Base-by-base conservation (phyloP, 768 basidiomycete genomes). In the Pisolithus sp. region DNA sequence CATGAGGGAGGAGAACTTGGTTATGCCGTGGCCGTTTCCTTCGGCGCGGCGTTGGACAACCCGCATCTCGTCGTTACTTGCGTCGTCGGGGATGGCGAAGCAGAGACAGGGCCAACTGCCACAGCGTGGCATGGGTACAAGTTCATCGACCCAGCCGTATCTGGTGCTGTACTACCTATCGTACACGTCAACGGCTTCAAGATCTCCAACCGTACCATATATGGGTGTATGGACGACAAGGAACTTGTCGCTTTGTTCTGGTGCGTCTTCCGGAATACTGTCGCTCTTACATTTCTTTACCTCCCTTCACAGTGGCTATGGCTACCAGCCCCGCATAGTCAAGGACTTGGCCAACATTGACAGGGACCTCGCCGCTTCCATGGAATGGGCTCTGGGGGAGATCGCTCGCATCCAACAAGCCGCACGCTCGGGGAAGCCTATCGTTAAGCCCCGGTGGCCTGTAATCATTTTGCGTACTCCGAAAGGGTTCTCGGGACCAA, bases 1-100 rank as follows among this genome's bases (percentile, higher is more conserved):
- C 93, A 96, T 59, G 93, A 96, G 69, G 93, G 93, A 49, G 86
- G 85, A 26, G 93, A 94, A 66, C 78, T 94, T 13, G 92, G 93
- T 7, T 95, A 94, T 57, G 90, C 90, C 4, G 80, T 93, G 36
- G 78, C 83, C 39, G 91, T 91, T 8, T 77, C 89, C 1, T 94
- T 89, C 61, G 93, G 93, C 34, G 84, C 88, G 23, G 82, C 89
- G 58, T 92, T 95, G 88, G 93, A 96, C 65, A 85, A 89, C 56
- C 92, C 91, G 7, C 77, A 93, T 62, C 81, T 92, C 17, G 78
- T 94, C 59, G 81, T 86, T 18, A 77, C 83, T 45, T 89, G 86
- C 54, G 76, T 94, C 30, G 71, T 95, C n/a, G 92, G 92, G 21
- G 91, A 93, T 54, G 92, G 91, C 26, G 92, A 94, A 69, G 83